Percentiles rank a stretch among this genome's conserved stretches.
Evolutionary conservation across 2,329 filamentous ascomycete genomes (phyloP).

Genomic region (Plectosphaerella plurivora): DNA sequence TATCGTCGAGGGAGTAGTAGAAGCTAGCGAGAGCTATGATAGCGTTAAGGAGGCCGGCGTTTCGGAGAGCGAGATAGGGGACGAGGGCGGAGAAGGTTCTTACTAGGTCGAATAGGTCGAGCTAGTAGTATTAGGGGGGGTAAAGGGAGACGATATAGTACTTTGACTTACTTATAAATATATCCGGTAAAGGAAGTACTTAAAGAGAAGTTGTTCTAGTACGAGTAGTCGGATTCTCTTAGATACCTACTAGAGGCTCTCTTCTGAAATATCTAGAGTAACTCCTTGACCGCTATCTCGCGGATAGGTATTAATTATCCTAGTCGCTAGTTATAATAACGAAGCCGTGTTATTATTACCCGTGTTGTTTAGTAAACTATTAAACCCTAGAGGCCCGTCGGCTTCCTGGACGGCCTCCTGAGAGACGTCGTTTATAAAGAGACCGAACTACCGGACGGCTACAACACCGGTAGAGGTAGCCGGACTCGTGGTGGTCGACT

Average conservation of each 20-base stretch:
- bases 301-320: background rate
- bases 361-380: background rate
- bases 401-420: constrained; percentile 4
- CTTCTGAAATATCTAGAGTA: background rate
- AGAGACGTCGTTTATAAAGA: constrained; percentile 6
- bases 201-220: constrained; percentile 4
- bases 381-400: background rate
- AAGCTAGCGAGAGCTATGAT: constrained; percentile 18
- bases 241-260: constrained; percentile 1
- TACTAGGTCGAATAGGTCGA: constrained; percentile 8
- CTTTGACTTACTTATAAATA: background rate
- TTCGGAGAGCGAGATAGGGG: constrained; percentile 10
- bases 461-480: background rate
- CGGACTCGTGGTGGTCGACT: background rate
- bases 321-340: background rate
- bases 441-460: constrained; percentile 4
- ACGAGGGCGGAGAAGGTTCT: constrained; percentile 6
- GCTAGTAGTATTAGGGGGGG: background rate
- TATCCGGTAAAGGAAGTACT: constrained; percentile 6
- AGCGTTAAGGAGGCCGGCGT: constrained; percentile 20
- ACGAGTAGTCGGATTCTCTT: background rate
- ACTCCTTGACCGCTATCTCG: background rate
- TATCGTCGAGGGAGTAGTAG: constrained; percentile 13
- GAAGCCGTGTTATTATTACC: constrained; percentile 1
- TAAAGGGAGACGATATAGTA: fast-evolving